phyloP scores from a whole-genome alignment of 768 basidiomycete species.

The Infundibulicybe gibba region DNA sequence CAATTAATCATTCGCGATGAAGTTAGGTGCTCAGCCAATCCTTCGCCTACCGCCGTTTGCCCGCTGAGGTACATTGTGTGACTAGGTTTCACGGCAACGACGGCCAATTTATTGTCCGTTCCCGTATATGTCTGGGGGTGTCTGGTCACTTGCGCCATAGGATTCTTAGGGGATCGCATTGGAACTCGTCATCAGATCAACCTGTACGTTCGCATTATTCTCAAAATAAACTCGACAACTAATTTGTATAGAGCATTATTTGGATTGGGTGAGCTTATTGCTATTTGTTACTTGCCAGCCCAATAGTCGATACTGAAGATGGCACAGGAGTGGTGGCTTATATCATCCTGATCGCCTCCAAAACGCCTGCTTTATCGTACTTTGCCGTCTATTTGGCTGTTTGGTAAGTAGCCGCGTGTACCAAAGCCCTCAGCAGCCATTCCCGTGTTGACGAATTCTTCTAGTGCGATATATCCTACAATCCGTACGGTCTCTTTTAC shows the following conservation, averaged over 20 bases:
- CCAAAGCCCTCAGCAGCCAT: no score
- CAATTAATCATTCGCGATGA: no score
- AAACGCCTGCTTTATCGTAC: constrained; percentile 60
- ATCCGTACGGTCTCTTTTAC: constrained; percentile 37
- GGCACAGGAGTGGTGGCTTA: constrained; percentile 66
- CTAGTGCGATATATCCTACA: constrained; percentile 49
- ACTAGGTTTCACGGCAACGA: constrained; percentile 56
- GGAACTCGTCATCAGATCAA: constrained; percentile 59
- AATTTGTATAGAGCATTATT: constrained; percentile 18
- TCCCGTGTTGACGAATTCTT: no score
- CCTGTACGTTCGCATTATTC: constrained; percentile 47
- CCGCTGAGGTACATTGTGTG: no score
- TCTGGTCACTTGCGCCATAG: constrained; percentile 58
- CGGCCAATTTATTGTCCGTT: constrained; percentile 71
- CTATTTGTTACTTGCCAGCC: no score
- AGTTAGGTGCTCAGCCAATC: no score
- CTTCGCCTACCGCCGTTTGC: no score
- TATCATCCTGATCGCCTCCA: constrained; percentile 61
- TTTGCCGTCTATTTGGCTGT: constrained; percentile 71
- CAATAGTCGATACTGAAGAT: no score
- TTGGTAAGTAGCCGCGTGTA: constrained; percentile 63
- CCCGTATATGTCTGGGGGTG: constrained; percentile 77
- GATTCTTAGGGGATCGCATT: constrained; percentile 57
- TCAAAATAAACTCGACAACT: no score
- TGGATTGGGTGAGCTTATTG: constrained; percentile 21